Evolutionary conservation across 129 eudicot genomes (phyloP).

Genomic region (Heracleum sosnowskyi): DNA sequence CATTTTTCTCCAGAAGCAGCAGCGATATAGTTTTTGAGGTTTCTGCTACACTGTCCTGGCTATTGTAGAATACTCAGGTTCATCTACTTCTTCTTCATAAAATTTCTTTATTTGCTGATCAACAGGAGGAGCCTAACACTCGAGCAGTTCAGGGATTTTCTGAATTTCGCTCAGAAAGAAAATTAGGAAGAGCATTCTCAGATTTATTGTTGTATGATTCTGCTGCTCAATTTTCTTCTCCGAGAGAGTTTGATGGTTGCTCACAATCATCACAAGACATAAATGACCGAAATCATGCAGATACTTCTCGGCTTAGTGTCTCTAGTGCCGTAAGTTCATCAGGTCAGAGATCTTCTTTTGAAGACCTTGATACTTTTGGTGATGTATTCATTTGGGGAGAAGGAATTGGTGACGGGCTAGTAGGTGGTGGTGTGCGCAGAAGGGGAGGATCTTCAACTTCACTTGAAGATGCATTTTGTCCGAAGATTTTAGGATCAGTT

Average conservation of each 20-base stretch:
- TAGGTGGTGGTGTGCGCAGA: slow-evolving; percentile 42
- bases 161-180: slow-evolving; percentile 24
- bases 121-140: slow-evolving; percentile 26
- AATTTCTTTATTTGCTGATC: slow-evolving; percentile 7
- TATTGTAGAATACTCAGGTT: slow-evolving; percentile 1
- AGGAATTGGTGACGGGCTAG: slow-evolving; percentile 42
- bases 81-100: slow-evolving; percentile 5
- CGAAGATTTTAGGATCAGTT: slow-evolving; percentile 46
- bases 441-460: slow-evolving; percentile 14
- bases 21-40: slow-evolving; percentile 30
- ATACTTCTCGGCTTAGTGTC: slow-evolving; percentile 31
- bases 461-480: slow-evolving; percentile 34
- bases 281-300: slow-evolving; percentile 23
- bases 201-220: slow-evolving; percentile 27
- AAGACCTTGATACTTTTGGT: slow-evolving; percentile 35
- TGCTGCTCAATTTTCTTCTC: slow-evolving; percentile 19
- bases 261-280: slow-evolving; percentile 26
- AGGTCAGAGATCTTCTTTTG: slow-evolving; percentile 34
- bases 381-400: slow-evolving; percentile 69
- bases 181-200: slow-evolving; percentile 46
- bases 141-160: slow-evolving; percentile 18
- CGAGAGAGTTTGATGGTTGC: slow-evolving; percentile 15
- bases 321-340: slow-evolving; percentile 49
- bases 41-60: slow-evolving; percentile 7
- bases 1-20: slow-evolving; percentile 30